Evolutionary conservation across 768 basidiomycete genomes (phyloP).

Genomic region (Brasilioporus rufonigricans): DNA sequence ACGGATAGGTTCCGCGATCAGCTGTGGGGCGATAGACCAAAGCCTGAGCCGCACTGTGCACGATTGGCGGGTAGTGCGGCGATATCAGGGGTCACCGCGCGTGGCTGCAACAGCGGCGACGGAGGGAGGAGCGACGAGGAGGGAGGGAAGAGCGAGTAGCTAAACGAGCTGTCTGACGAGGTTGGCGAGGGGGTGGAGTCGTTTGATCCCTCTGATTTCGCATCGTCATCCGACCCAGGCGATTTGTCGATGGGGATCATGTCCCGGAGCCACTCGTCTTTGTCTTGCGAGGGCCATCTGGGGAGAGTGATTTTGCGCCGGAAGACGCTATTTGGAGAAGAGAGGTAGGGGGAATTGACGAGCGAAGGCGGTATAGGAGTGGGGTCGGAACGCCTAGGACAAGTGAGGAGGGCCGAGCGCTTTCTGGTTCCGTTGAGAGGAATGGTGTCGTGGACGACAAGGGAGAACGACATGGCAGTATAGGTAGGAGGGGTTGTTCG

Average conservation of each 20-base stretch:
- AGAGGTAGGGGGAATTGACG: conserved; percentile 52
- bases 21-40: conserved; percentile 15
- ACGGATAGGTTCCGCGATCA: conserved; percentile 9
- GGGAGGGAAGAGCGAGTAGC: conserved; percentile 9
- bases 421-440: conserved; percentile 5
- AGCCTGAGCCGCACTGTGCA: conserved; percentile 7
- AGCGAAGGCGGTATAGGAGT: conserved; percentile 61
- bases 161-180: conserved; percentile 19
- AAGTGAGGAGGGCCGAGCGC: conserved; percentile 20
- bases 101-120: conserved; percentile 24
- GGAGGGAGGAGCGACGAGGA: conserved; percentile 16
- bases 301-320: conserved; percentile 34
- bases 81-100: conserved; percentile 17
- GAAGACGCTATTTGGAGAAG: conserved; percentile 49
- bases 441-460: conserved; percentile 13
- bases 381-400: conserved; percentile 29
- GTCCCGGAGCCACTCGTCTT: conserved; percentile 64
- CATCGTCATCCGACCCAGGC: conserved; percentile 7
- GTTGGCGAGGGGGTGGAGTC: conserved; percentile 19
- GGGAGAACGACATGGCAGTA: conserved; percentile 15
- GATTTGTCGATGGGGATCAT: conserved; percentile 44
- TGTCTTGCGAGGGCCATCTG: conserved; percentile 44
- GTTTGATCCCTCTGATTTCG: conserved; percentile 15
- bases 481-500: not conserved
- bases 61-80: conserved; percentile 12